Base-by-base conservation (phyloP, 352 stramenopile genomes). In the Globisporangium middletonii region DNA sequence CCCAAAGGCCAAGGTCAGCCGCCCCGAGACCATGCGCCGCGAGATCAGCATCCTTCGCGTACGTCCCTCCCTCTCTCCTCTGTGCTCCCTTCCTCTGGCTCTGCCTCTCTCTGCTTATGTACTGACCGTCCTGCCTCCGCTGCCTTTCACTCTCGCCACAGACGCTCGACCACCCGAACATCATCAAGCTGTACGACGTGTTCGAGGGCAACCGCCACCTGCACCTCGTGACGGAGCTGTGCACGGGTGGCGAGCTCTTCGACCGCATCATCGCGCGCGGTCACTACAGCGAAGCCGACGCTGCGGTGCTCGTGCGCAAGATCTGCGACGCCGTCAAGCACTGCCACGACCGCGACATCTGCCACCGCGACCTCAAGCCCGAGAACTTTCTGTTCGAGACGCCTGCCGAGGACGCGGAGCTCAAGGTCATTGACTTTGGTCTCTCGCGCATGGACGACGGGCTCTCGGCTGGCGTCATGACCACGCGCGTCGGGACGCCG, bases 361-460 rank as follows among this genome's bases (percentile, higher is more conserved):
- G 96, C 70, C 96, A 99, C 69, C 84, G 95, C 30, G 96, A 99
- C 71, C 79, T 99, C 44, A 99, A 99, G 78, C 83, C 97, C 0
- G 95, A 99, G 65, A 98, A 98, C 68, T 98, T 98, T 57, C 58
- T 99, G 33, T 98, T 98, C 53, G 88, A 88, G 50, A 94, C 90
- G 16, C 68, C 84, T 30, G 88, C 88, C 15, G 89, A 97, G 50
- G 81, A 97, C 57, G 78, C 88, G 3, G 83, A 96, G 65, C 79
- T 99, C 41, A 99, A 99, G 75, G 96, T 99, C 65, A 99, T 99
- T 68, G 96, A 99, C 77, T 99, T 99, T 79, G 96, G 96, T 13
- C 81, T 99, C 16, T 96, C 87, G 33, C 84, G 86, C 37, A 97
- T 97, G 74, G 86, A 97, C 60, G 88, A 96, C 28, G 83, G 79